phyloP scores from a whole-genome alignment of 2,329 filamentous ascomycete genomes.

The Rugonectria rugulosa region DNA sequence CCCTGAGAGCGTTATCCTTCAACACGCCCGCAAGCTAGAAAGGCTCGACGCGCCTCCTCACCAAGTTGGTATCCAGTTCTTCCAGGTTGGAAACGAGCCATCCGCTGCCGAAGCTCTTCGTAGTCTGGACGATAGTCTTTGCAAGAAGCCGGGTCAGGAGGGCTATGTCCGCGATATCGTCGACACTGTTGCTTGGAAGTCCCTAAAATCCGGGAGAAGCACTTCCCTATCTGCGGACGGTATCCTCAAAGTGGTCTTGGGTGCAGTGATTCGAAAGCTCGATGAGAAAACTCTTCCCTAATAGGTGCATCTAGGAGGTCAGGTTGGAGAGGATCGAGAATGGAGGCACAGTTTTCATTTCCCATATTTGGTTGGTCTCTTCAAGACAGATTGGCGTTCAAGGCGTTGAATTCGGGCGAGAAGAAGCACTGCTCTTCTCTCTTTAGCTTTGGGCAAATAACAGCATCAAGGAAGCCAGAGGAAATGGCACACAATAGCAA shows the following conservation, averaged over 20 bases:
- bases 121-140: slow-evolving; percentile 76
- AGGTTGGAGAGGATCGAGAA: no score
- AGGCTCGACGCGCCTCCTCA: slow-evolving; percentile 72
- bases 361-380: no score
- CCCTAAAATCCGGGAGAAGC: slow-evolving; percentile 49
- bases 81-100: slow-evolving; percentile 84
- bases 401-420: no score
- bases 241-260: slow-evolving; percentile 84
- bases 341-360: no score
- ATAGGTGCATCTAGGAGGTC: no score
- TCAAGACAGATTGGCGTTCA: no score
- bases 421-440: no score
- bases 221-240: slow-evolving; percentile 68
- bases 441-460: no score
- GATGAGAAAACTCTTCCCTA: slow-evolving; percentile 45
- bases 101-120: slow-evolving; percentile 70
- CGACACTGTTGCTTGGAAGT: slow-evolving; percentile 82
- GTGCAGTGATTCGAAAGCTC: slow-evolving; percentile 68
- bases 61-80: slow-evolving; percentile 94
- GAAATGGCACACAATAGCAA: no score
- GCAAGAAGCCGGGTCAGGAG: slow-evolving; percentile 52
- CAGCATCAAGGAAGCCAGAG: no score
- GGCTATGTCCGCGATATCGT: slow-evolving; percentile 79
- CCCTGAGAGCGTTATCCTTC: slow-evolving; percentile 73
- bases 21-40: slow-evolving; percentile 75